These are phyloP conservation scores for Durotheca rogersii DNA, from an alignment of 495 filamentous ascomycete genomes.

Conservation along the genomic window DNA sequence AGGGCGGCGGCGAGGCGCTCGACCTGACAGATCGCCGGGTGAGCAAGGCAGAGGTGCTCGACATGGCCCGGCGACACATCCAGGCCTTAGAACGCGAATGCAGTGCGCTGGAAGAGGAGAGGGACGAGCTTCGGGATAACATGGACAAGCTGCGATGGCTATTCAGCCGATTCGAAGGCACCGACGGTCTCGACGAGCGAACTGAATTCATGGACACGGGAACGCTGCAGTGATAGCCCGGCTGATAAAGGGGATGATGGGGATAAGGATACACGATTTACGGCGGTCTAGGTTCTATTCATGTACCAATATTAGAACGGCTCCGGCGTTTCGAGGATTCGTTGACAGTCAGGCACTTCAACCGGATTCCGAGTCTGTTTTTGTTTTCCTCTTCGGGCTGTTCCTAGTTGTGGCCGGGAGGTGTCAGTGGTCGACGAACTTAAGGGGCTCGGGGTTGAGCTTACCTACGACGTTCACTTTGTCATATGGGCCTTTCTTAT, in stretches of 20 bases:
- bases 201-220: conserved; percentile 14
- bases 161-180: conserved; percentile 31
- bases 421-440: no score
- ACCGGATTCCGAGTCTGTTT: neutral
- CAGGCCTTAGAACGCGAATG: conserved; percentile 41
- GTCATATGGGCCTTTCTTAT: no score
- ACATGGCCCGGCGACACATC: conserved; percentile 48
- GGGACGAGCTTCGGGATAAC: conserved; percentile 34
- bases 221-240: neutral
- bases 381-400: no score
- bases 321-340: conserved; percentile 7
- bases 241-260: conserved; percentile 1
- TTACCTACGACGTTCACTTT: no score
- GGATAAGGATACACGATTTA: neutral
- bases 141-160: conserved; percentile 37
- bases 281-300: conserved; percentile 4
- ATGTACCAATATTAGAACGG: conserved; percentile 22
- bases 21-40: conserved; percentile 41
- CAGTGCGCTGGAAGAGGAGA: conserved; percentile 38
- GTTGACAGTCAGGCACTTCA: conserved; percentile 16
- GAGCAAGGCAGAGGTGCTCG: conserved; percentile 51
- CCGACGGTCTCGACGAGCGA: conserved; percentile 13
- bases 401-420: no score
- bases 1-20: conserved; percentile 26
- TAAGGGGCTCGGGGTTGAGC: no score